These are phyloP conservation scores for Serendipita sp. DNA, from an alignment of 768 basidiomycete species.

Conservation along the genomic window DNA sequence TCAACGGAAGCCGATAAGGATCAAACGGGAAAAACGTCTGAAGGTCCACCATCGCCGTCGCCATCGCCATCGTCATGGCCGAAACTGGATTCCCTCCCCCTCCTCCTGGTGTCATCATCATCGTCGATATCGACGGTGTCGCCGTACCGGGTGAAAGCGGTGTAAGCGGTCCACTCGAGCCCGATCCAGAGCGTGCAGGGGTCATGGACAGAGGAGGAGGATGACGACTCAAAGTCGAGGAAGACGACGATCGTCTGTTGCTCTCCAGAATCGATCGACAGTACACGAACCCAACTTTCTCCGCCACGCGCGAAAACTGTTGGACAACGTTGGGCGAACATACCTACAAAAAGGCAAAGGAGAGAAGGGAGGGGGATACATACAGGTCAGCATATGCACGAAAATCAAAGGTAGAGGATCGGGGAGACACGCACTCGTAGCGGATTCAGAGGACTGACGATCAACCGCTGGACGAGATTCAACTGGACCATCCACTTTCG, in stretches of 20 bases:
- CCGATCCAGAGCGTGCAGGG: slow-evolving; percentile 1
- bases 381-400: background rate
- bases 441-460: slow-evolving; percentile 76
- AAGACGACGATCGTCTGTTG: slow-evolving; percentile 57
- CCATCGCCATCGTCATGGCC: background rate
- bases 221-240: slow-evolving; percentile 15
- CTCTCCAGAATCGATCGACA: slow-evolving; percentile 84
- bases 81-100: background rate
- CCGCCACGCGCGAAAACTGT: slow-evolving; percentile 89
- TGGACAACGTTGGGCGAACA: slow-evolving; percentile 82
- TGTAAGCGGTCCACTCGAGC: slow-evolving; percentile 13
- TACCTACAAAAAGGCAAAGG: slow-evolving; percentile 44
- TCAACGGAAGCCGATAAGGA: slow-evolving; percentile 80
- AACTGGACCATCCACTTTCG: slow-evolving; percentile 80
- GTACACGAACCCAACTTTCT: slow-evolving; percentile 81
- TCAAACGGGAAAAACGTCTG: slow-evolving; percentile 98
- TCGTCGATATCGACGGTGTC: background rate
- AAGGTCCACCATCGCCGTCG: slow-evolving; percentile 45
- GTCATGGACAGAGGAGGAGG: slow-evolving; percentile 11
- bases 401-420: background rate
- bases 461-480: slow-evolving; percentile 58
- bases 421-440: slow-evolving; percentile 45
- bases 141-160: too few species aligned
- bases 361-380: background rate
- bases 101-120: background rate